Conservation (phyloP, 148 eudicot genomes). For the Rhododendron mucronatum region DNA sequence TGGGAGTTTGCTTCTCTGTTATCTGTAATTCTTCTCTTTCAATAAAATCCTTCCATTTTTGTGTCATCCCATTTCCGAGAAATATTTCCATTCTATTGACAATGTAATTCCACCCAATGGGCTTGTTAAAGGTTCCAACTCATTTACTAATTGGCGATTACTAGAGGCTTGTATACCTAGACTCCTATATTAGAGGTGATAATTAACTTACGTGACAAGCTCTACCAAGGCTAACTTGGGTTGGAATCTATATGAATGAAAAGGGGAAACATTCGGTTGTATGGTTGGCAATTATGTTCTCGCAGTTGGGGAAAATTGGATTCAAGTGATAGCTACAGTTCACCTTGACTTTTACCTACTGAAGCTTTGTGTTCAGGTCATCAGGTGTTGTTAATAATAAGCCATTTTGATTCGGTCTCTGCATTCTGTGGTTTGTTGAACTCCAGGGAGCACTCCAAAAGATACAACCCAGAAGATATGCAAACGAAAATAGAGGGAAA, state of each 20-base stretch:
- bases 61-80: background rate
- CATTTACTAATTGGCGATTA: background rate
- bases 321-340: background rate
- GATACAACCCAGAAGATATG: conserved; percentile 74
- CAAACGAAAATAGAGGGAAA: conserved; percentile 61
- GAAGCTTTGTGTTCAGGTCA: background rate
- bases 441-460: conserved; percentile 76
- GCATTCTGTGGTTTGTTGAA: background rate
- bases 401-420: background rate
- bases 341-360: background rate
- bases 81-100: background rate
- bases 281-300: background rate
- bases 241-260: too few relatives aligned
- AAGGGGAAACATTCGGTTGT: conserved; percentile 1
- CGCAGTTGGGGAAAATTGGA: background rate
- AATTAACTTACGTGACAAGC: background rate
- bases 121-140: background rate
- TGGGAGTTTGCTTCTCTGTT: background rate
- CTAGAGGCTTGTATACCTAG: background rate
- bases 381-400: background rate
- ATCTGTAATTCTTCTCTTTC: background rate
- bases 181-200: background rate
- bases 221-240: background rate
- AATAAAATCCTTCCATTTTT: background rate
- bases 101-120: background rate